Base-by-base conservation (phyloP, 139 green algal species). In the Raphidocelis subcapitata region DNA sequence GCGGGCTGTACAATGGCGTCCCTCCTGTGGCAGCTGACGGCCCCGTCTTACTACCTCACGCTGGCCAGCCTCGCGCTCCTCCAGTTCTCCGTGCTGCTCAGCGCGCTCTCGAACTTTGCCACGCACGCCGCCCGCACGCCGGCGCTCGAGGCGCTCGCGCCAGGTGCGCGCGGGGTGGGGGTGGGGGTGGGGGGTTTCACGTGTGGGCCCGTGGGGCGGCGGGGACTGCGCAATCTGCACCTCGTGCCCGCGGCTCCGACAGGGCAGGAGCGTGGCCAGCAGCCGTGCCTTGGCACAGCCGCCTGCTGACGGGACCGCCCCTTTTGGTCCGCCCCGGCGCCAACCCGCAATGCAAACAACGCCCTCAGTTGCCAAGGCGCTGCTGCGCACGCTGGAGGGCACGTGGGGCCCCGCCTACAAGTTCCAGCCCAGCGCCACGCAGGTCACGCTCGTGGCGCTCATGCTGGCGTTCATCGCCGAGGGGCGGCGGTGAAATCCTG, bases 31-130 rank as follows among this genome's bases (percentile, higher is more conserved):
- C 41, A 20, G 55, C 55, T 62, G 24, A 8, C 16, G 8, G 24
- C 55, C 8, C 55, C 55, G 14, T 15, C 55, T 5, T 14, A 24
- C 33, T 68, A 52, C 37, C 8, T 51, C 15, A 5, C 3, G 3
- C 56, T 78, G 32, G 35, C 62, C 23, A 71, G 62, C 54, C 31
- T 29, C 29, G 36, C 51, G 2, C 54, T 78, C 21, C 32, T 59
- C 3, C 72, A 78, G 52, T 78, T 78, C 35, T n/a, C 3, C 26
- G 15, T 78, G 23, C 35, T 65, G 23, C 72, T 78, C 72, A 72
- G 65, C 51, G 62, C 44, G 1, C 21, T 78, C n/a, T 57, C 24
- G 10, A 31, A 26, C 2, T 4, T 49, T 16, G 29, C 62, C 14
- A 60, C 61, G 21, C 72, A 78, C 41, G 31, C 57, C 44, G 49